These are phyloP conservation scores for Neoascochyta sp. DNA, from an alignment of 2,329 filamentous ascomycete species.

Conservation along the genomic window DNA sequence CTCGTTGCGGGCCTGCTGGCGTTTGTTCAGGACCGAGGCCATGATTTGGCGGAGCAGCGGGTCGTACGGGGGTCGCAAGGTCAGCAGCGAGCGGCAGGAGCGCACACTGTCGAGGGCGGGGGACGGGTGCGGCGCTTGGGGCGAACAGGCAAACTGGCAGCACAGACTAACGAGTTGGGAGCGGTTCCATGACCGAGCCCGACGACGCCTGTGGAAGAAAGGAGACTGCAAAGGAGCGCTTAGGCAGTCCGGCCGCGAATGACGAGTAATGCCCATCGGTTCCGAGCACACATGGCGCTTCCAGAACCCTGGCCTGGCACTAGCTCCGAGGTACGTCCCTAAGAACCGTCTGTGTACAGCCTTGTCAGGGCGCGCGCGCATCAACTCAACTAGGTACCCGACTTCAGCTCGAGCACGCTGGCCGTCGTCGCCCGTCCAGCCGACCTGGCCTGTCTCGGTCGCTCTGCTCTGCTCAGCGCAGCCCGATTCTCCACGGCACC, in stretches of 20 bases:
- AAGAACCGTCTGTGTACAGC: no score
- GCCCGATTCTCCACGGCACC: no score
- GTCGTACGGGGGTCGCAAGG: slow-evolving; percentile 6
- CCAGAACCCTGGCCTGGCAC: slow-evolving; percentile 7
- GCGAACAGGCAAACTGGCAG: slow-evolving; percentile 6
- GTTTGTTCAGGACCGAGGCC: slow-evolving; percentile 80
- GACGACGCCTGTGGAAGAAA: slow-evolving; percentile 3
- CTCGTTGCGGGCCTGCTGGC: slow-evolving; percentile 97
- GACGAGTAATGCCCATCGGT: slow-evolving; percentile 9
- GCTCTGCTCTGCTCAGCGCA: no score
- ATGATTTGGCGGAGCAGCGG: slow-evolving; percentile 45
- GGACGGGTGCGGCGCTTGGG: slow-evolving; percentile 6
- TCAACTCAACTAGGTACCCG: no score
- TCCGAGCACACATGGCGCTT: slow-evolving; percentile 10
- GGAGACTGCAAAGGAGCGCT: slow-evolving; percentile 6
- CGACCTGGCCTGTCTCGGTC: no score
- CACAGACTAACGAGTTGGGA: slow-evolving; percentile 3
- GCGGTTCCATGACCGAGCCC: slow-evolving; percentile 2
- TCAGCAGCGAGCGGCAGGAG: no score
- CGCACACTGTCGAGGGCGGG: slow-evolving; percentile 2
- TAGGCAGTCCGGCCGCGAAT: slow-evolving; percentile 9
- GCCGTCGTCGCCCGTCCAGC: no score
- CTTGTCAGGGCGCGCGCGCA: no score
- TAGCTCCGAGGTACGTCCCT: no score
- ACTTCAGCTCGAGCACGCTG: no score